Percentiles rank a stretch among this genome's conserved stretches.
These are phyloP conservation scores for Solanum medicagineum DNA, from an alignment of 257 asterid genomes.

Conservation along the genomic window DNA sequence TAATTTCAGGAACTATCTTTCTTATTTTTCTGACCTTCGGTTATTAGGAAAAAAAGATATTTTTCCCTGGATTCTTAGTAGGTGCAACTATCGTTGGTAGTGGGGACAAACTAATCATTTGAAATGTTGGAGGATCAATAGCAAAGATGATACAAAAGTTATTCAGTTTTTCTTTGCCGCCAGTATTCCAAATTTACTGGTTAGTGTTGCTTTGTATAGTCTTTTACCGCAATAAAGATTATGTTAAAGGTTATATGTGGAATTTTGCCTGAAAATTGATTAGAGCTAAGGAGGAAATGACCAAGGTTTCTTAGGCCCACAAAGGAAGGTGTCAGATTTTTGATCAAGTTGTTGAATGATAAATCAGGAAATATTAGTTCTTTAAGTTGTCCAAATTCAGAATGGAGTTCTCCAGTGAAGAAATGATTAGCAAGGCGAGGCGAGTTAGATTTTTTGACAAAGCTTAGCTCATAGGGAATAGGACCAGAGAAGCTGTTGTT, in stretches of 20 bases:
- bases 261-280: conserved; percentile 36
- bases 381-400: conserved; percentile 41
- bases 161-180: too few relatives aligned
- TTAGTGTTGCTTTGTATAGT: too few relatives aligned
- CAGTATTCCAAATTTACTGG: too few relatives aligned
- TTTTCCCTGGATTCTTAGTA: too few relatives aligned
- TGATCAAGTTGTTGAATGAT: conserved; percentile 51
- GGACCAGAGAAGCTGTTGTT: conserved; percentile 62
- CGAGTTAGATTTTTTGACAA: conserved; percentile 46
- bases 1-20: too few relatives aligned
- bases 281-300: conserved; percentile 57
- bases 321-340: conserved; percentile 38
- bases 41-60: too few relatives aligned
- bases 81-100: too few relatives aligned
- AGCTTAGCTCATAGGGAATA: conserved; percentile 47
- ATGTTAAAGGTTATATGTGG: conserved; percentile 7
- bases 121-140: too few relatives aligned
- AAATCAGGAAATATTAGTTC: conserved; percentile 62
- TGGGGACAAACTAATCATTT: too few relatives aligned
- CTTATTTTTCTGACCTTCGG: too few relatives aligned
- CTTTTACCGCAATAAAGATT: too few relatives aligned
- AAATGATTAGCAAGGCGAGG: conserved; percentile 58
- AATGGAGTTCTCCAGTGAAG: conserved; percentile 49
- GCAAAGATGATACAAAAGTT: too few relatives aligned
- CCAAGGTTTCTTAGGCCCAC: conserved; percentile 37